Evolutionary conservation across 371 early-diverging fungal species (phyloP).

Genomic region (Funneliformis caledonium): DNA sequence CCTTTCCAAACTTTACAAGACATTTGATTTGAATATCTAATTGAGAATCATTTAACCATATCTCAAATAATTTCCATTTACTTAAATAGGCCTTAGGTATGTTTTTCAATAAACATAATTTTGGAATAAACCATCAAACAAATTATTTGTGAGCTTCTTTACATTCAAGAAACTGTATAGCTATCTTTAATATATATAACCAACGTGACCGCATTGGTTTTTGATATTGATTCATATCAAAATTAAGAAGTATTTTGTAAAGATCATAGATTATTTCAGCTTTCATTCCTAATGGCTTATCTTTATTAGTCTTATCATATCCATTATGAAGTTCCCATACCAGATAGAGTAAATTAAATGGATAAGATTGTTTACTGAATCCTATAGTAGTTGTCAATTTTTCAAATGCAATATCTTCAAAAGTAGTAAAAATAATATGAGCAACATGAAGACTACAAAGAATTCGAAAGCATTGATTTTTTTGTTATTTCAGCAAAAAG

Average conservation of each 20-base stretch:
- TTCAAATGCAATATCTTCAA: neutral
- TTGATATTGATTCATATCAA: too few species aligned
- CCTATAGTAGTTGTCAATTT: neutral
- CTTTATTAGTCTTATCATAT: neutral
- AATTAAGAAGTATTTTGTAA: neutral
- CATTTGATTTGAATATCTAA: neutral
- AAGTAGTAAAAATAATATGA: too few species aligned
- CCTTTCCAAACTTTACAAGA: neutral
- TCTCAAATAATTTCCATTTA: conserved; percentile 3
- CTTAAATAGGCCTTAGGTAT: neutral
- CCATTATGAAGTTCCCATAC: neutral
- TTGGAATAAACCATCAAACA: neutral
- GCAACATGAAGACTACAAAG: neutral
- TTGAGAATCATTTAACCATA: neutral
- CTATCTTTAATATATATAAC: neutral
- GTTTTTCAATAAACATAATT: neutral
- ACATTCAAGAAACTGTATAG: conserved; percentile 6
- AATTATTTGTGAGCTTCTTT: neutral
- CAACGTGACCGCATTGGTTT: neutral
- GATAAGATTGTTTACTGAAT: neutral
- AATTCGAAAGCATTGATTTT: neutral
- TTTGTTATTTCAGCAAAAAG: neutral
- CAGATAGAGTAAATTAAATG: neutral
- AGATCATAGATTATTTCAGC: too few species aligned
- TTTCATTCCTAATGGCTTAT: too few species aligned